Percentiles rank a stretch among this genome's conserved stretches.
phyloP scores from a whole-genome alignment of 305 asterid genomes.

The Fraxinus sp. region DNA sequence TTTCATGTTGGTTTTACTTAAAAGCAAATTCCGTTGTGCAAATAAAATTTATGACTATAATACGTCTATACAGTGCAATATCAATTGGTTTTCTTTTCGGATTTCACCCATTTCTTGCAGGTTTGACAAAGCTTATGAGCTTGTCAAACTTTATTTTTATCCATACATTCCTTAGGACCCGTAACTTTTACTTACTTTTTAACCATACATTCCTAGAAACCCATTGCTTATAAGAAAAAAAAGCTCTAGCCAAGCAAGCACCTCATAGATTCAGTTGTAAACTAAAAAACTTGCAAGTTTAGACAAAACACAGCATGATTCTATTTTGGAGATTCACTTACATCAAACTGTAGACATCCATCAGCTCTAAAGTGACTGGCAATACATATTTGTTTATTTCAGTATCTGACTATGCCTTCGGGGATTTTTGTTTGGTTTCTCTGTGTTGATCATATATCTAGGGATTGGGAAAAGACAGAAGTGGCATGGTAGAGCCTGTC shows the following conservation, averaged over 20 bases:
- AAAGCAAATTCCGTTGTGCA: background rate
- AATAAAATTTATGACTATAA: conserved; percentile 9
- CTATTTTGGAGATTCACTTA: conserved; percentile 26
- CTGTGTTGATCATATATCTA: conserved; percentile 36
- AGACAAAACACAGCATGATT: background rate
- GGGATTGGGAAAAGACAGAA: conserved; percentile 97
- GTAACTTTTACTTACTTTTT: background rate
- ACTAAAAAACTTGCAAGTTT: background rate
- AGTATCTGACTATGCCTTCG: background rate
- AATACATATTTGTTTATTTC: conserved; percentile 8
- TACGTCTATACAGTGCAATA: background rate
- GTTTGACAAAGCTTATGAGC: background rate
- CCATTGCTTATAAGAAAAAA: background rate
- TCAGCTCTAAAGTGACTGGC: conserved; percentile 35
- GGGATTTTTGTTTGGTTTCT: conserved; percentile 36
- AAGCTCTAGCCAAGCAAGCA: background rate
- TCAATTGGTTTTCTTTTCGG: background rate
- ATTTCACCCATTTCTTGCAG: background rate
- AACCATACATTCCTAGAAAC: background rate
- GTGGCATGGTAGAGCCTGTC: conserved; percentile 96
- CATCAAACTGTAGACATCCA: conserved; percentile 21
- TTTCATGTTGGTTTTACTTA: background rate
- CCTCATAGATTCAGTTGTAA: background rate
- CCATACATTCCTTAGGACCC: background rate
- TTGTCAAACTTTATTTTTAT: background rate